These are phyloP conservation scores for Aspergillus sp. DNA, from an alignment of 2,329 filamentous ascomycete species.

Conservation along the genomic window DNA sequence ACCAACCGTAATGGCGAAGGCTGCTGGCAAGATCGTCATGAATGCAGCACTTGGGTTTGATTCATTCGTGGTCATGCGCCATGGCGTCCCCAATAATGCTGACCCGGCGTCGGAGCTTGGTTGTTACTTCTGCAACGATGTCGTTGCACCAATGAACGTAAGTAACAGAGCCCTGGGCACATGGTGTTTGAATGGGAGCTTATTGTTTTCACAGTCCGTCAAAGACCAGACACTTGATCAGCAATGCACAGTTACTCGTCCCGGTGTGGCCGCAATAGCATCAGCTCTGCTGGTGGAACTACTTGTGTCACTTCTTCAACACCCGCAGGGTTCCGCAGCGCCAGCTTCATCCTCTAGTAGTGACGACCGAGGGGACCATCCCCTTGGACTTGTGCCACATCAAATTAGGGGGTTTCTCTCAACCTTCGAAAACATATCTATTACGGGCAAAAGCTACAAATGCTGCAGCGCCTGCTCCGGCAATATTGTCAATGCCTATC, in stretches of 20 bases:
- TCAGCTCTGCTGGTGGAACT: conserved; percentile 87
- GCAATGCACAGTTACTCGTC: conserved; percentile 93
- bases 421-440: conserved; percentile 50
- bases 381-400: conserved; percentile 50
- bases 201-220: conserved; percentile 56
- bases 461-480: conserved; percentile 57
- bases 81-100: conserved; percentile 59
- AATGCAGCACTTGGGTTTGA: conserved; percentile 96
- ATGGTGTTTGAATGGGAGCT: conserved; percentile 8
- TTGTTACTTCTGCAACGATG: conserved; percentile 98
- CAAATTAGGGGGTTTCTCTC: conserved; percentile 56
- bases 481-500: conserved; percentile 46
- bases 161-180: conserved; percentile 32
- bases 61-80: conserved; percentile 93
- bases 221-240: conserved; percentile 95
- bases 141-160: conserved; percentile 88
- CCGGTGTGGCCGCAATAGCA: conserved; percentile 84
- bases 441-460: conserved; percentile 51
- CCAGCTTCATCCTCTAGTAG: conserved; percentile 27
- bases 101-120: conserved; percentile 63
- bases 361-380: conserved; percentile 35
- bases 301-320: conserved; percentile 77
- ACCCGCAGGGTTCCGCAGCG: conserved; percentile 50
- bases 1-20: conserved; percentile 92
- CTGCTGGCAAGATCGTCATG: conserved; percentile 86